A percentile compares a stretch with the other conserved stretches of the same genome.
Conservation (phyloP, 306 rosid species). For the Betula pendula region DNA sequence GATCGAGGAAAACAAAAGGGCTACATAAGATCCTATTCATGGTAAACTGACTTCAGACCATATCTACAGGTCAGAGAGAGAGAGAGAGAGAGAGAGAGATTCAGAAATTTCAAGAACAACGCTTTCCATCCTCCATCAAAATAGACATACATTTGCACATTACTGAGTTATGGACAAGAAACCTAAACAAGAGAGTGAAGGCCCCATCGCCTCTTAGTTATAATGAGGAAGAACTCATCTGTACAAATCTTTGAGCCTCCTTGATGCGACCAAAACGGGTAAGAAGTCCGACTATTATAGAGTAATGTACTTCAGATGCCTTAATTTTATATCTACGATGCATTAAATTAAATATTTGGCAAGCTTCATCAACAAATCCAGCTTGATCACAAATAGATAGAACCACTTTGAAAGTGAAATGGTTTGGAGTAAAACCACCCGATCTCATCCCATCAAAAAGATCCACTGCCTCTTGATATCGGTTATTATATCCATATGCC, state of each 20-base stretch:
- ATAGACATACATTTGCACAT: conserved; percentile 9
- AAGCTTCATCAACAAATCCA: conserved; percentile 65
- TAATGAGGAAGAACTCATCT: conserved; percentile 46
- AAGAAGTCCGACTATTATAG: conserved; percentile 53
- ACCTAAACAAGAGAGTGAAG: conserved; percentile 24
- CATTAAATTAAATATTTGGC: conserved; percentile 58
- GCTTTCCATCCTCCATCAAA: not conserved
- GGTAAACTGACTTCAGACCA: too few species aligned
- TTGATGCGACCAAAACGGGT: conserved; percentile 52
- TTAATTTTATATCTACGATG: conserved; percentile 44
- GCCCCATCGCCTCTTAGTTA: conserved; percentile 9
- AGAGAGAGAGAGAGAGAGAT: too few species aligned
- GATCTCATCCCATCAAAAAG: conserved; percentile 56
- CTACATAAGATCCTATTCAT: too few species aligned
- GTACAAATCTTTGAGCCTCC: conserved; percentile 57
- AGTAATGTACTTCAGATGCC: conserved; percentile 54
- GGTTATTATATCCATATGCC: conserved; percentile 55
- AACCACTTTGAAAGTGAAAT: conserved; percentile 60
- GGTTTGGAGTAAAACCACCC: conserved; percentile 50
- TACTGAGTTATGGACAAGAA: not conserved
- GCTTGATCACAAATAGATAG: conserved; percentile 66
- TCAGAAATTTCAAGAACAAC: not conserved
- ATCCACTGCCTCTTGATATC: conserved; percentile 51
- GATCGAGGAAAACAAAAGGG: too few species aligned
- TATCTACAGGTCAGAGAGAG: too few species aligned